Evolutionary conservation across 2,329 filamentous ascomycete species (phyloP), one percentile per base, ranked within the genome.

Genomic region (Epicoccum nigrum): DNA sequence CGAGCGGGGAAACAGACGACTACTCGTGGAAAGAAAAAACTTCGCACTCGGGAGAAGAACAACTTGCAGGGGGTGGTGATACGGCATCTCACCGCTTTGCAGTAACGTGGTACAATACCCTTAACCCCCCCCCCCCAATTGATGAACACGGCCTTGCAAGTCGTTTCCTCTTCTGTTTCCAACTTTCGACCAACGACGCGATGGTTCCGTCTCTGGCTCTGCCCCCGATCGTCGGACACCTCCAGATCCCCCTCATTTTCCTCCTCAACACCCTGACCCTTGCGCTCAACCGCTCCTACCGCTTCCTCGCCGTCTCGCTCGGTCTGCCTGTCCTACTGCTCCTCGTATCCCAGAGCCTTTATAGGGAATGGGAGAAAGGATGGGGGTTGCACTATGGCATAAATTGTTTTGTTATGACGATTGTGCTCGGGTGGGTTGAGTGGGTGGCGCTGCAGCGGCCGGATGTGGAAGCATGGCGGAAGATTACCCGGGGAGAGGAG

Each of bases 401-500:
- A 11, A 58, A 59, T 17, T 58, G 44, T 21, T 19, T 43, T 4
- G 44, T 56, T 12, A 37, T 56, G n/a, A 28, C 15, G 7, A 4
- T 27, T 16, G 13, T 56, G 4, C 56, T 57, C 12, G 33, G 19
- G 0, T 67, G 59, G 16, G 16, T 68, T 1, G 65, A 69, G 37
- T 64, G 61, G 54, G 51, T 65, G 7, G 2, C 66, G 1, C 32
- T 70, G 13, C 19, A 30, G 3, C 62, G 40, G 31, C 65, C 67
- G 4, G 64, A 69, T 41, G 57, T 46, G 28, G 62, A 70, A 38
- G 33, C 35, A 23, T 69, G 67, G 67, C 41, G 49, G 7, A 68
- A 62, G 16, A 12, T 42, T n/a, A 2, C 2, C 2, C 4, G 23
- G 7, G 16, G 4, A 8, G 23, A 7, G 16, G 30, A 4, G 13